A percentile compares a stretch with the other conserved stretches of the same genome.
phyloP scores from a whole-genome alignment of 1,284 basidiomycete genomes.

The Veloboletus limbatus region DNA sequence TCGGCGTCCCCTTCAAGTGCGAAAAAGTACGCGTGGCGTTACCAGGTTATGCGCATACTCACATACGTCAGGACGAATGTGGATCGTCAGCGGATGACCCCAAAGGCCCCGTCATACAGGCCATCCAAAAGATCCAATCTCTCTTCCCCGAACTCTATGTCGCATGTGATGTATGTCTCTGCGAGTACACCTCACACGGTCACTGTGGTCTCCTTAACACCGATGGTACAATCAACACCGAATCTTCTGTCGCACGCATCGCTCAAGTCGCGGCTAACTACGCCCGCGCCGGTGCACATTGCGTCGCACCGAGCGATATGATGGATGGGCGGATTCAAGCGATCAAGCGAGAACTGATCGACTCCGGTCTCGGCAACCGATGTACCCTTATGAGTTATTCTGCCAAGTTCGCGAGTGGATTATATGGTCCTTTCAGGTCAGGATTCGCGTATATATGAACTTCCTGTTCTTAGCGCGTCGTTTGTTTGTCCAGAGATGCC shows the following conservation, averaged over 20 bases:
- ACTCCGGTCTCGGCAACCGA: slow-evolving; percentile 79
- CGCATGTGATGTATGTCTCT: slow-evolving; percentile 96
- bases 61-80: slow-evolving; percentile 60
- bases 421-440: slow-evolving; percentile 97
- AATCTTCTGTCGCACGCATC: slow-evolving; percentile 79
- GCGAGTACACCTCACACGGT: slow-evolving; percentile 98
- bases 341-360: slow-evolving; percentile 86
- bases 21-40: slow-evolving; percentile 59
- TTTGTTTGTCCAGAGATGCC: slow-evolving; percentile 68
- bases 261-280: slow-evolving; percentile 93
- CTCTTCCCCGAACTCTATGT: slow-evolving; percentile 87
- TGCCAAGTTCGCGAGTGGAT: slow-evolving; percentile 96
- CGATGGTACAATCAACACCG: slow-evolving; percentile 75
- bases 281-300: slow-evolving; percentile 92
- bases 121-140: slow-evolving; percentile 73
- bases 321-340: slow-evolving; percentile 95
- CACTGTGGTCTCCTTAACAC: slow-evolving; percentile 86
- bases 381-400: slow-evolving; percentile 96
- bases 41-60: neutral
- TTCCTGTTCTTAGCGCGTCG: neutral
- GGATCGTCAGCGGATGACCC: slow-evolving; percentile 92
- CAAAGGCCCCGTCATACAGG: slow-evolving; percentile 89
- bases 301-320: slow-evolving; percentile 99
- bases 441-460: slow-evolving; percentile 19
- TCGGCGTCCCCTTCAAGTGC: slow-evolving; percentile 89